phyloP scores from a whole-genome alignment of 495 filamentous ascomycete genomes.

The Aspergillus bridgeri region DNA sequence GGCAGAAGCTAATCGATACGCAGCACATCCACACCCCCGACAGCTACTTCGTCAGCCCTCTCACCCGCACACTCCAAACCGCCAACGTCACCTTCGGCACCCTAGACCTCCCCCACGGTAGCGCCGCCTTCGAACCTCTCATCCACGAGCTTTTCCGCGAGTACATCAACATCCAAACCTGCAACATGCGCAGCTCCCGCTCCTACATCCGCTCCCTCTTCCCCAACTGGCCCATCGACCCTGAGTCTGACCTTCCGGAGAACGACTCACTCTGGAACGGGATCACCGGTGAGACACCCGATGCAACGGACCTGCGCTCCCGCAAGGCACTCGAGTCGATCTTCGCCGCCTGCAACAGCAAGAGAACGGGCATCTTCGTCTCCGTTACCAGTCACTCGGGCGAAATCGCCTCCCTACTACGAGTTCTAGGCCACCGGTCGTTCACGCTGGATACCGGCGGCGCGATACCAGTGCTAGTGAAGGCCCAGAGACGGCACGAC shows the following conservation, averaged over 20 bases:
- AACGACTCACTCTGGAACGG: slow-evolving; percentile 60
- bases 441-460: slow-evolving; percentile 65
- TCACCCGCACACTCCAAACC: slow-evolving; percentile 65
- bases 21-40: slow-evolving; percentile 61
- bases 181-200: slow-evolving; percentile 63
- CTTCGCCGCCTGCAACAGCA: slow-evolving; percentile 37
- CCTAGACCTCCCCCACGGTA: slow-evolving; percentile 46
- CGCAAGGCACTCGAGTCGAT: slow-evolving; percentile 58
- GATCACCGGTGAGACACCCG: slow-evolving; percentile 49
- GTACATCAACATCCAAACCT: slow-evolving; percentile 70
- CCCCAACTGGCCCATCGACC: slow-evolving; percentile 59
- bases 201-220: slow-evolving; percentile 55
- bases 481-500: slow-evolving; percentile 40
- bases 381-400: slow-evolving; percentile 68
- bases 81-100: slow-evolving; percentile 57
- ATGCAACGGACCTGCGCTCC: slow-evolving; percentile 53
- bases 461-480: slow-evolving; percentile 66
- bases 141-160: slow-evolving; percentile 75
- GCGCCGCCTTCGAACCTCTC: slow-evolving; percentile 51
- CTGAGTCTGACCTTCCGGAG: slow-evolving; percentile 55
- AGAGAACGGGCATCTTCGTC: slow-evolving; percentile 53
- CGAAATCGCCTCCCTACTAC: slow-evolving; percentile 56
- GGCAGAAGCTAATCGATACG: slow-evolving; percentile 49
- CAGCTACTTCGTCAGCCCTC: slow-evolving; percentile 65
- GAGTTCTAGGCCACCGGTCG: slow-evolving; percentile 55